A percentile compares a stretch with the other conserved stretches of the same genome.
phyloP scores from a whole-genome alignment of 306 rosid genomes.

The Mimosa pudica region DNA sequence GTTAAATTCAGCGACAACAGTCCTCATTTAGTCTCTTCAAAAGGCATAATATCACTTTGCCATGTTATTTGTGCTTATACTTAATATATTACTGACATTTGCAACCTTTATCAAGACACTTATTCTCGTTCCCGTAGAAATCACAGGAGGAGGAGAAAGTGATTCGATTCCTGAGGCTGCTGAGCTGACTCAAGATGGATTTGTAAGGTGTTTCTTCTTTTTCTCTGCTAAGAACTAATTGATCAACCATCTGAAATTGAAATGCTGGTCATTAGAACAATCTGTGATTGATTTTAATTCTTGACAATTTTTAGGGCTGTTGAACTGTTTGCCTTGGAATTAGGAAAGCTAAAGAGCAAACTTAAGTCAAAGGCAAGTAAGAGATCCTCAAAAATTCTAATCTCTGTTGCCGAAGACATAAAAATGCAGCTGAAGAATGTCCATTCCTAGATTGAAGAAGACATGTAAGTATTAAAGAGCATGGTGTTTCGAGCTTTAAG shows the following conservation, averaged over 20 bases:
- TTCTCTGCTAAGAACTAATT: conserved; percentile 22
- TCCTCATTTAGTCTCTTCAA: conserved; percentile 45
- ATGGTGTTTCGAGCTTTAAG: conserved; percentile 34
- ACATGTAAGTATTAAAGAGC: conserved; percentile 63
- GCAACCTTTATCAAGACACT: conserved; percentile 13
- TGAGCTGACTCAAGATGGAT: conserved; percentile 64
- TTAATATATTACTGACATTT: conserved; percentile 22
- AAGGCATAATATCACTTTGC: conserved; percentile 45
- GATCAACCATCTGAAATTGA: conserved; percentile 19
- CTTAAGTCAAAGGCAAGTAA: conserved; percentile 56
- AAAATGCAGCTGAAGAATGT: conserved; percentile 75
- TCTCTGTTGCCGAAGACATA: conserved; percentile 66
- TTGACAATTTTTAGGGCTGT: conserved; percentile 61
- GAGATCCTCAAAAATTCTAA: conserved; percentile 76
- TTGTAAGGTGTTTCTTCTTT: conserved; percentile 62
- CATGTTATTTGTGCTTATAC: conserved; percentile 26
- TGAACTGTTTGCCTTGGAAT: conserved; percentile 65
- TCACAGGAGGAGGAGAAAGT: conserved; percentile 61
- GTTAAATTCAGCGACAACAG: conserved; percentile 43
- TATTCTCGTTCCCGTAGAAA: conserved; percentile 29
- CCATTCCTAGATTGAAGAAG: conserved; percentile 71
- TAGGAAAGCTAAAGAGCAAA: conserved; percentile 73
- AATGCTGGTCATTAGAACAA: conserved; percentile 7
- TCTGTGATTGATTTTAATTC: conserved; percentile 34
- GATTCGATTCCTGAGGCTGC: conserved; percentile 55